A percentile compares a stretch with the other conserved stretches of the same genome.
Evolutionary conservation across 2,329 filamentous ascomycete genomes (phyloP).

Genomic region (Drechslerella dactyloides): DNA sequence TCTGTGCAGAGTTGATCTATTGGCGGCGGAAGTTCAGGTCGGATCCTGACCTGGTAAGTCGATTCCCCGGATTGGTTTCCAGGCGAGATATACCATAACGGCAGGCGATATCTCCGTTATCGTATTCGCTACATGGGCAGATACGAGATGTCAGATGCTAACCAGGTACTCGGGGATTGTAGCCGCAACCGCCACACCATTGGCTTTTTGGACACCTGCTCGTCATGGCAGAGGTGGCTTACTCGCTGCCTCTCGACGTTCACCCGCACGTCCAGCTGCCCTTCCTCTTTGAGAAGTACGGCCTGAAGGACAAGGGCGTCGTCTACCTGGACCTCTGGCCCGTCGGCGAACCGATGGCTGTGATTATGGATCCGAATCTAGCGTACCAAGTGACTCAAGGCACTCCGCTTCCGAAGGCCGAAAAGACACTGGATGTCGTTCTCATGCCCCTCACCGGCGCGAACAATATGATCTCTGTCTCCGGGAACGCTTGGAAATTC

Average conservation of each 20-base stretch:
- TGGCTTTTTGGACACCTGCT: constrained; percentile 57
- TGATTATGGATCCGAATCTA: constrained; percentile 58
- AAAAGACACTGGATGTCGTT: constrained; percentile 53
- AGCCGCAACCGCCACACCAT: constrained; percentile 58
- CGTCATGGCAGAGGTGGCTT: constrained; percentile 54
- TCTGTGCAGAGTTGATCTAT: constrained; percentile 11
- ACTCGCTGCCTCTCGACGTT: constrained; percentile 55
- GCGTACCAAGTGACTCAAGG: constrained; percentile 59
- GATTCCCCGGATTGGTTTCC: not conserved
- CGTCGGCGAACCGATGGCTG: constrained; percentile 57
- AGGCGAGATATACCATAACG: not conserved
- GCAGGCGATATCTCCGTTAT: not conserved
- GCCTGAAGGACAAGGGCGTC: constrained; percentile 55
- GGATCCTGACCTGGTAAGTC: constrained; percentile 20
- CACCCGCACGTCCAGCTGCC: constrained; percentile 53
- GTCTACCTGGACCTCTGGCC: constrained; percentile 60
- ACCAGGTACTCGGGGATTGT: constrained; percentile 1
- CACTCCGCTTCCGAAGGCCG: constrained; percentile 57
- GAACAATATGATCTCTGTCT: constrained; percentile 57
- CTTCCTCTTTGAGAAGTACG: constrained; percentile 55
- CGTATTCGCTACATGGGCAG: not conserved
- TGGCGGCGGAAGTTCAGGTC: constrained; percentile 23
- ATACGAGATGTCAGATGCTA: not conserved
- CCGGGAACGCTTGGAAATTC: constrained; percentile 59
- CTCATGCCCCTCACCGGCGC: constrained; percentile 56